Conservation (phyloP, 306 rosid species). For the Inga laurina region DNA sequence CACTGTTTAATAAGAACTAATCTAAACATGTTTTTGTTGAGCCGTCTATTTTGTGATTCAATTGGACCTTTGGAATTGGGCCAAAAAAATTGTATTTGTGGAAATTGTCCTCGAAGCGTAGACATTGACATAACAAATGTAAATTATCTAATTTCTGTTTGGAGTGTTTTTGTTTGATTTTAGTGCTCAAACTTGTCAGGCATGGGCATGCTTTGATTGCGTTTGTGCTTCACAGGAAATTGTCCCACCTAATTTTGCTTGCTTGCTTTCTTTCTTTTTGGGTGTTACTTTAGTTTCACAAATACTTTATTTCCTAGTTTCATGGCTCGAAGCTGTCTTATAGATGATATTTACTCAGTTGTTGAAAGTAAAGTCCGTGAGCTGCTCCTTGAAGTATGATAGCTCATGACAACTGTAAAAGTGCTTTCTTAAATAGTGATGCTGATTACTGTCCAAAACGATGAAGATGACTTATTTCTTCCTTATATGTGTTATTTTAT, state of each 20-base stretch:
- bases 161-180: neutral
- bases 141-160: neutral
- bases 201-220: neutral
- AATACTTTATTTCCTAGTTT: neutral
- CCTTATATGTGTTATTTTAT: slow-evolving; percentile 19
- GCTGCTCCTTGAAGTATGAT: slow-evolving; percentile 28
- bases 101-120: neutral
- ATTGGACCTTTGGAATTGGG: neutral
- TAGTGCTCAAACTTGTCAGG: neutral
- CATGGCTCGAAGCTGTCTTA: neutral
- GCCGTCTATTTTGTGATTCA: neutral
- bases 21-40: neutral
- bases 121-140: neutral
- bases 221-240: neutral
- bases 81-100: neutral
- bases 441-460: neutral
- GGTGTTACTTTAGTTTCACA: neutral
- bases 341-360: neutral
- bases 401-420: neutral
- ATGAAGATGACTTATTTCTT: neutral
- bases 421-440: slow-evolving; percentile 10
- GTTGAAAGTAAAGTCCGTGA: slow-evolving; percentile 6
- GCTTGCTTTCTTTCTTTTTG: neutral
- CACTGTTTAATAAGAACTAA: neutral
- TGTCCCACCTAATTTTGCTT: neutral